These are phyloP conservation scores for Metschnikowia cubensis DNA, from an alignment of 805 yeast species.

Conservation along the genomic window DNA sequence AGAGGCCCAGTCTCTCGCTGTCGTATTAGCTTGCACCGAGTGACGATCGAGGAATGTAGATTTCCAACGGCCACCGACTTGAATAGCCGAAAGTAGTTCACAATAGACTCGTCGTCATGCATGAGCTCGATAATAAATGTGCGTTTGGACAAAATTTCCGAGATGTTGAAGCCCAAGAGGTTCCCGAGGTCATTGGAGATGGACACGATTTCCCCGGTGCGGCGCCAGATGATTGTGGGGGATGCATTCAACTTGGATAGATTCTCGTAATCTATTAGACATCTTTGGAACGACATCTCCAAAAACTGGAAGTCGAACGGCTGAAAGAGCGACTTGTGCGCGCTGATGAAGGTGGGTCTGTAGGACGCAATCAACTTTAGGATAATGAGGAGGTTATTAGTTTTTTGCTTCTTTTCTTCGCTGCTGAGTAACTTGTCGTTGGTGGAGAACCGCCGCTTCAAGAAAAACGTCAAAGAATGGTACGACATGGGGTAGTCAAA, in stretches of 20 bases:
- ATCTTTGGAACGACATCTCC: conserved; percentile 44
- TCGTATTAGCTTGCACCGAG: conserved; percentile 47
- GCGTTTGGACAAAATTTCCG: conserved; percentile 54
- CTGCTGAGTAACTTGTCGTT: conserved; percentile 27
- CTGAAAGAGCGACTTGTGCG: conserved; percentile 62
- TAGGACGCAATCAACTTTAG: conserved; percentile 60
- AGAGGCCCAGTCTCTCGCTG: conserved; percentile 15
- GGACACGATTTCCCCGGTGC: conserved; percentile 82
- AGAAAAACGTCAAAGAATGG: conserved; percentile 54
- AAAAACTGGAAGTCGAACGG: conserved; percentile 62
- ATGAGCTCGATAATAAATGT: conserved; percentile 73
- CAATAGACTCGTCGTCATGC: conserved; percentile 69
- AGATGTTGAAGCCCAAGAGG: conserved; percentile 59
- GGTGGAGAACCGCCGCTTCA: conserved; percentile 55
- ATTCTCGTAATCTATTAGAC: conserved; percentile 42
- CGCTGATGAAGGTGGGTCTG: conserved; percentile 73
- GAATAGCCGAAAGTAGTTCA: conserved; percentile 68
- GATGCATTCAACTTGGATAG: conserved; percentile 54
- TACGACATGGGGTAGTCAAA: conserved; percentile 62
- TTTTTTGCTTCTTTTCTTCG: conserved; percentile 27
- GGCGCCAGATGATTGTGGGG: conserved; percentile 81
- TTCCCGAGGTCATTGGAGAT: conserved; percentile 71
- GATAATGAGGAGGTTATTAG: conserved; percentile 37
- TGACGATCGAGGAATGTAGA: conserved; percentile 48
- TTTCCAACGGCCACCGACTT: conserved; percentile 70